Evolutionary conservation across 805 yeast genomes (phyloP), one percentile per base, ranked within the genome.

Genomic region (Metschnikowia chrysomelidarum): DNA sequence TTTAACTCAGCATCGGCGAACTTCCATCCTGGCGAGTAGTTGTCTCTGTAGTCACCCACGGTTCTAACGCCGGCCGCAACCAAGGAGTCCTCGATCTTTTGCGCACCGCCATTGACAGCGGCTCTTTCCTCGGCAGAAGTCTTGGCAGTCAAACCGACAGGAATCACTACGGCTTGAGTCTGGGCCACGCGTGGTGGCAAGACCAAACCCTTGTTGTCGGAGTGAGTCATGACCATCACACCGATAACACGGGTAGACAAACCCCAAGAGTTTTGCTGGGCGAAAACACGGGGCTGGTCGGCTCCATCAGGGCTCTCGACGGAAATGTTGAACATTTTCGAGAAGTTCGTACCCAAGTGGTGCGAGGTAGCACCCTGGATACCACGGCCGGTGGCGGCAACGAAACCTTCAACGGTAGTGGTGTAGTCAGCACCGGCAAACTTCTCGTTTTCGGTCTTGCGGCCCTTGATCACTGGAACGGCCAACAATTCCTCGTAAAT

Each of bases 211-310:
- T 88, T 91, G 76, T 94, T 89, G 67, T 93, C 99, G 23, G 97
- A 88, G 64, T 93, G 99, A 41, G 88, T 78, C 99, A 93, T 93
- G 41, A 87, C 88, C 98, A 93, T 93, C 51, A 94, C 99, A 75
- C 99, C 99, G 60, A 93, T 89, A 48, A 85, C 93, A 70, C 99
- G 87, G 41, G 99, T 93, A 31, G 97, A 89, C 53, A 93, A 71
- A 69, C 99, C 99, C 99, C 99, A 93, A 9, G 97, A 89, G 74
- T 94, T 93, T 72, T 93, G 99, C 78, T 81, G 87, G 21, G 93
- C 96, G 53, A 71, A 78, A 32, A 89, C 70, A 69, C 87, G 85
- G 57, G 93, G 94, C 59, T 83, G 80, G 43, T 86, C 94, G 14
- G 82, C 57, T 34, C 96, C 96, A 41, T 83, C 84, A 50, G 99